Evolutionary conservation across 2,329 filamentous ascomycete species (phyloP).

Genomic region (Colletotrichum somersetense): DNA sequence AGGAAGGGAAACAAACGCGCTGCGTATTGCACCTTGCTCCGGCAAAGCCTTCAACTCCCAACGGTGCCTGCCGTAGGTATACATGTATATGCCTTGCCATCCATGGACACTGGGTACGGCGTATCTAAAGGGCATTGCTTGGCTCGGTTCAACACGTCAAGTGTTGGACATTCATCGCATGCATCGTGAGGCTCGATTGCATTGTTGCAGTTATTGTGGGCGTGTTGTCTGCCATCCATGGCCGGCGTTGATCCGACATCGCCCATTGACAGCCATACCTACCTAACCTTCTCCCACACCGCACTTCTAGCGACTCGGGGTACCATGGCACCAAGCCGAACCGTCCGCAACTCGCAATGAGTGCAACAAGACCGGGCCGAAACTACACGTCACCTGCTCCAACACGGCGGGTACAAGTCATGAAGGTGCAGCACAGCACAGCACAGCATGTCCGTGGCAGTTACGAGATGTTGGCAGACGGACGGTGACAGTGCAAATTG

Average conservation of each 20-base stretch:
- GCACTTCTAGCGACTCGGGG: background rate
- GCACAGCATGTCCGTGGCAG: background rate
- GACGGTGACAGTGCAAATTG: constrained; percentile 17
- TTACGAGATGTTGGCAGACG: background rate
- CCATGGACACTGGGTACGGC: background rate
- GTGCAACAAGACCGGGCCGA: background rate
- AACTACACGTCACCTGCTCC: background rate
- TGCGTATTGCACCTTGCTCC: background rate
- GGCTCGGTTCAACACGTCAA: background rate
- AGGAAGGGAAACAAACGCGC: background rate
- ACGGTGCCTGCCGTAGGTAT: too few relatives aligned
- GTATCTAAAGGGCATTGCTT: background rate
- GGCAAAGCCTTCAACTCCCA: background rate
- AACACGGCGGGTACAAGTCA: background rate
- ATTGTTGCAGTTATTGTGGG: background rate
- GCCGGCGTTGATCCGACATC: background rate
- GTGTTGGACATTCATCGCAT: background rate
- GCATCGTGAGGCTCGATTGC: background rate
- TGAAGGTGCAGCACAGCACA: background rate
- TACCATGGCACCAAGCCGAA: background rate
- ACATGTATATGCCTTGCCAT: background rate
- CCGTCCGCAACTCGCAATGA: background rate
- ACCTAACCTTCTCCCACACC: background rate
- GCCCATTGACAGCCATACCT: background rate
- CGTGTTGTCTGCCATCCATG: background rate